Evolutionary conservation across 176 grass and related monocot species (phyloP), one percentile per base, ranked within the genome.

Genomic region (Melocanna baccifera): DNA sequence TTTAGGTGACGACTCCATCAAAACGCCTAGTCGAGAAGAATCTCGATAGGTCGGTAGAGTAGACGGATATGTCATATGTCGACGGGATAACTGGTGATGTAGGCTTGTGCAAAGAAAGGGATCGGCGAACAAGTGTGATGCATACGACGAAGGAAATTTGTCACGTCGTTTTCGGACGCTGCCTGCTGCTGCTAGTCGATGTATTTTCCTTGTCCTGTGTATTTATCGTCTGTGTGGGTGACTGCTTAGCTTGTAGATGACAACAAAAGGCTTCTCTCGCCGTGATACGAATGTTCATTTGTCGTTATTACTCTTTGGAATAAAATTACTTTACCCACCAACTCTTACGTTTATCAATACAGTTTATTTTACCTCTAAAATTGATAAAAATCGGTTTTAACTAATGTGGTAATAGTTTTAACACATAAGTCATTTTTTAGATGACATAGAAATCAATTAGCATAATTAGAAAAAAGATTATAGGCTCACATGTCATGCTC

Each of bases 111-210:
- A 6, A 9, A 18, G 76, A 89, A 81, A 86, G 53, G 30, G 83
- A 79, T 59, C 37, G 59, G 81, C 75, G 59, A 84, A 84, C 75
- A 84, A 58, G 25, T 22, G 55, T 28, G 67, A 88, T 56, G 51
- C 22, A 26, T 79, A 41, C 57, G 75, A 36, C 66, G 55, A 30
- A 4, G 20, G 9, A 63, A 58, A 67, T 19, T 26, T 53, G 48
- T 57, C 58, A 26, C 22, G 68, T 80, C 81, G 23, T 75, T 42
- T 12, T 66, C 74, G 25, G 61, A 77, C 55, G 15, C 71, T 67
- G 43, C 19, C n/a, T 32, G 62, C 71, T 6, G 5, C 57, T 19
- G 78, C 71, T 4, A 5, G 47, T 55, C 12, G 63, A 12, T 53
- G 63, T 45, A 7, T 66, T 45, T 13, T 63, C n/a, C 71, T 16